Evolutionary conservation across 108 stramenopile species (phyloP), one percentile per base, ranked within the genome.

Genomic region (Cyclotella baltica): DNA sequence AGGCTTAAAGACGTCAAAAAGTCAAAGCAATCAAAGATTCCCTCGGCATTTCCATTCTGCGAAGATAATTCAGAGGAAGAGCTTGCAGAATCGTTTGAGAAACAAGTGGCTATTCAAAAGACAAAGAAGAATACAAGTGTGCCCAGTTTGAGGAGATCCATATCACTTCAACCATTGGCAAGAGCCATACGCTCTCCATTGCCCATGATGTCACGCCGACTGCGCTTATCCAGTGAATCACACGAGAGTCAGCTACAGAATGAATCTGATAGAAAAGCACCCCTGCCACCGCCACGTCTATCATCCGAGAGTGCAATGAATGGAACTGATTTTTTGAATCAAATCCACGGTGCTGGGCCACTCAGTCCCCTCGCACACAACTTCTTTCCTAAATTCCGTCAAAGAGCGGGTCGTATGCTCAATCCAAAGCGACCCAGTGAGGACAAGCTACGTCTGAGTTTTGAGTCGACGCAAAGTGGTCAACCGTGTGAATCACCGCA

Each of bases 401-500:
- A 71, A 20, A 57, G 62, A 58, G 62, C 62, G 15, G 69, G 52
- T 35, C 81, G 75, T 23, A 61, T 56, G 30, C 70, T 76, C 52
- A 67, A 53, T 22, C 74, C 75, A 43, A 40, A 46, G 18, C 57
- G 67, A 52, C 80, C 73, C 1, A 70, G 76, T 40, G 34, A 62
- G 3, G 67, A 69, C 19, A 70, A 37, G 23, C 37, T 23, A 3
- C 67, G 75, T 20, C 50, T 57, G 20, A 79, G 70, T 62, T 67
- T 79, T 59, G 78, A 72, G 11, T 28, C 56, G 46, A 38, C 38
- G 37, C 76, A 63, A 4, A 62, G 67, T 67, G 47, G 20, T 28
- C n/a, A 62, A 35, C 69, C 62, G n/a, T 81, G 40, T 20, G 58
- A 74, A 28, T 83, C 82, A 8, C 82, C 82, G 33, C 82, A 76